Evolutionary conservation across 768 basidiomycete genomes (phyloP).

Genomic region (Tylopilus rubrobrunneus): DNA sequence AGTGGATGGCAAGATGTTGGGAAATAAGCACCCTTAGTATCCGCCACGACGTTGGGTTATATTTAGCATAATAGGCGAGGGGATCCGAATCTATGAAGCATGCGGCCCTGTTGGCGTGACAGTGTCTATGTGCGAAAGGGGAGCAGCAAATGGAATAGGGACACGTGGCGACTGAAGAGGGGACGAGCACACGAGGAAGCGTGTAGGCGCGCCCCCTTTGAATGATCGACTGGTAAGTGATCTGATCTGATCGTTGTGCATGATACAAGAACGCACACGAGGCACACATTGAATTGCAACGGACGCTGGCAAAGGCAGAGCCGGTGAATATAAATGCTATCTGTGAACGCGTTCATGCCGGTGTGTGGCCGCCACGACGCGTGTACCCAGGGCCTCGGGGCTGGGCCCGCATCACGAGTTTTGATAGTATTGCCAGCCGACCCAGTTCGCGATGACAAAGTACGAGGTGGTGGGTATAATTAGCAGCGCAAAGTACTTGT

Average conservation of each 20-base stretch:
- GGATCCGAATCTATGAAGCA: conserved; percentile 17
- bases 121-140: neutral
- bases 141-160: neutral
- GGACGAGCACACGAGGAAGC: conserved; percentile 16
- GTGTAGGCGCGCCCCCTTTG: conserved; percentile 15
- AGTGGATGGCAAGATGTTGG: conserved; percentile 9
- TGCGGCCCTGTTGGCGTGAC: conserved; percentile 7
- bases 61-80: conserved; percentile 8
- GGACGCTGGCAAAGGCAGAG: conserved; percentile 2
- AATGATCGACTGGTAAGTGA: conserved; percentile 14
- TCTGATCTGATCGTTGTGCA: conserved; percentile 20
- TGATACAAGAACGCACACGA: conserved; percentile 19
- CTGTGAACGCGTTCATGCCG: neutral
- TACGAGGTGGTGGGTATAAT: conserved; percentile 79
- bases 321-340: conserved; percentile 8
- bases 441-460: conserved; percentile 98
- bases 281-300: conserved; percentile 17
- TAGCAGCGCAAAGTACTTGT: conserved; percentile 82
- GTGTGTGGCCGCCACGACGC: conserved; percentile 1
- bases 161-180: conserved; percentile 15
- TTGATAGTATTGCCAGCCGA: conserved; percentile 96
- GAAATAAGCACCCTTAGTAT: conserved; percentile 1
- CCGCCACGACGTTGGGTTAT: conserved; percentile 7
- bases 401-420: conserved; percentile 56
- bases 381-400: neutral